A percentile compares a stretch with the other conserved stretches of the same genome.
These are phyloP conservation scores for Dispira simplex DNA, from an alignment of 192 early-diverging fungal genomes.

Conservation along the genomic window DNA sequence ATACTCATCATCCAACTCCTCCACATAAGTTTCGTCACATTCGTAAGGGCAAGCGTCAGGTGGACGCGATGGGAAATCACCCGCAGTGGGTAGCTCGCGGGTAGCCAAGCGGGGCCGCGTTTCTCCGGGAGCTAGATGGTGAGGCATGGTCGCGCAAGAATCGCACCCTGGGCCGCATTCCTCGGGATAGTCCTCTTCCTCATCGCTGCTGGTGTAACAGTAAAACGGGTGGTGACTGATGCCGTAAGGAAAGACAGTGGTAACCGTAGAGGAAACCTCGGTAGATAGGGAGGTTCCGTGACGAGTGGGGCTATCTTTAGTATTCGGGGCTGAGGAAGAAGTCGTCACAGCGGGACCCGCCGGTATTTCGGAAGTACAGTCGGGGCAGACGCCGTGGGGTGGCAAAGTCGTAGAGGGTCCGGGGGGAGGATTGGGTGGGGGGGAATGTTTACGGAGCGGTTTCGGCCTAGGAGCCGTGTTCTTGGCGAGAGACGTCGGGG, in stretches of 20 bases:
- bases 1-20: conserved; percentile 9
- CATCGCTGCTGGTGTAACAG: background rate
- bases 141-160: background rate
- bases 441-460: background rate
- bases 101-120: background rate
- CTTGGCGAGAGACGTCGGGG: background rate
- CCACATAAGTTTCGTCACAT: conserved; percentile 1
- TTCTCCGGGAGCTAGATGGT: background rate
- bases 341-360: no score
- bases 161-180: background rate
- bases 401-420: no score
- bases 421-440: no score
- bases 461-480: background rate
- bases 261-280: background rate
- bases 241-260: background rate
- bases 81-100: background rate
- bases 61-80: background rate
- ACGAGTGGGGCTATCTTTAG: no score
- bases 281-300: background rate
- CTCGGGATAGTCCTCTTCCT: background rate
- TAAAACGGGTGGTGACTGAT: background rate
- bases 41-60: background rate
- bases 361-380: no score
- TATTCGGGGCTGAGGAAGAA: no score
- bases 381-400: no score